Evolutionary conservation across 2,329 filamentous ascomycete genomes (phyloP), one percentile per base, ranked within the genome.

Genomic region (Cercospora nicotianae): DNA sequence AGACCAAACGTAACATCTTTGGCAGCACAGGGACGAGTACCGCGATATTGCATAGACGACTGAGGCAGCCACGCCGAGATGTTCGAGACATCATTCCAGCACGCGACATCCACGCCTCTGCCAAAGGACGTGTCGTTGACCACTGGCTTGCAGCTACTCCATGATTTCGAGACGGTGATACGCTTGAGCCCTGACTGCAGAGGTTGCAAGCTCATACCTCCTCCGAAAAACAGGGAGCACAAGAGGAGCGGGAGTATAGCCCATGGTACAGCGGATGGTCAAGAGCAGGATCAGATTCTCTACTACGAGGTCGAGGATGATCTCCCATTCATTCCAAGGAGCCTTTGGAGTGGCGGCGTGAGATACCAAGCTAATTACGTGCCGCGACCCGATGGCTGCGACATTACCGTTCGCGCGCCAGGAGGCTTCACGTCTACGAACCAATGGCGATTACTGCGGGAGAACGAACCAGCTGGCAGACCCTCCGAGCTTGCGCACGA

Each of bases 301-400:
- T 74, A 73, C 67, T 78, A 73, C 66, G 76, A 77, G 57, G 76
- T 78, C 20, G 75, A 77, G 68, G 77, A 78, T 70, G 75, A 77
- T n/a, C 73, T 78, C 0, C 73, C 75, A 2, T 79, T 79, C 72
- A 76, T 79, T 18, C 77, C 77, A 3, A 77, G 75, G 65, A 69
- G 69, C 20, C 71, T 79, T 1, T 79, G 77, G 77, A 66, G 60
- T 30, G 77, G 77, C 36, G 73, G 76, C 16, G 77, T 78, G 9
- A 72, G 65, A 53, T 79, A 79, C 68, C 72, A 66, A 1, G 76
- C 76, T 18, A 73, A 77, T 55, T 79, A 75, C 67, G 48, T 74
- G 5, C 73, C 73, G 0, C 69, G 67, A 23, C 65, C 67, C 12
- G 73, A 78, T 31, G 77, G 77, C 51, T 79, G 77, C 70, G 74